Percentiles rank a stretch among this genome's conserved stretches.
These are phyloP conservation scores for Boletus eberwhitei DNA, from an alignment of 768 basidiomycete species.

Conservation along the genomic window DNA sequence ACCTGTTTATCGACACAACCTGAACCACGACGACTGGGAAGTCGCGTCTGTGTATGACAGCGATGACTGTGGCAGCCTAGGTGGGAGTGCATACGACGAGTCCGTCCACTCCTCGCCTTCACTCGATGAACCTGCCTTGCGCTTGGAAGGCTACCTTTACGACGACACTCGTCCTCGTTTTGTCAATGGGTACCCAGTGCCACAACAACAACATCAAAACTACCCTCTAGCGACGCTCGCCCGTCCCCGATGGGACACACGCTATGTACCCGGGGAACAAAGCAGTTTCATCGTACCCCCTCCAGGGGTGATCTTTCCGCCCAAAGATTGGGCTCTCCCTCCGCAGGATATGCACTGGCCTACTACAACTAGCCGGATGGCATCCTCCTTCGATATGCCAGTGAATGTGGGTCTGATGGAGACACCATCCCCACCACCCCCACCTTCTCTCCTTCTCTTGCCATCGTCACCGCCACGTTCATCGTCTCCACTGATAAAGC, in stretches of 20 bases:
- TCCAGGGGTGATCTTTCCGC: constrained; percentile 25
- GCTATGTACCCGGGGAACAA: constrained; percentile 6
- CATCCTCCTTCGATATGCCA: constrained; percentile 4
- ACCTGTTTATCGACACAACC: constrained; percentile 27
- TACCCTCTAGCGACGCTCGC: neutral
- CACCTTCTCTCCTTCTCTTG: constrained; percentile 12
- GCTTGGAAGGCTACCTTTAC: constrained; percentile 1
- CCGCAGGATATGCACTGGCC: constrained; percentile 17
- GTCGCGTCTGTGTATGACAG: constrained; percentile 29
- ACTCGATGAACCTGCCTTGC: constrained; percentile 7
- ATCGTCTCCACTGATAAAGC: constrained; percentile 10
- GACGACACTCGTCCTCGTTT: constrained; percentile 3
- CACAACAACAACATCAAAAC: constrained; percentile 13
- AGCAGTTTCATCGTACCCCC: constrained; percentile 21
- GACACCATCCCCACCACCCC: constrained; percentile 5
- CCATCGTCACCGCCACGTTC: constrained; percentile 12
- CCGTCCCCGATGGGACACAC: constrained; percentile 13
- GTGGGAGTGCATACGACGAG: constrained; percentile 19
- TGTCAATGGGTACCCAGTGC: constrained; percentile 17
- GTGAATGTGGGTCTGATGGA: constrained; percentile 1
- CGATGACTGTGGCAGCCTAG: constrained; percentile 27
- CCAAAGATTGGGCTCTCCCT: constrained; percentile 14
- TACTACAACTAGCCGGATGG: neutral
- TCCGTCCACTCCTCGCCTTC: constrained; percentile 6
- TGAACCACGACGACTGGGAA: constrained; percentile 26